Evolutionary conservation across 2,329 filamentous ascomycete species (phyloP), one percentile per base, ranked within the genome.

Genomic region (Epichloe typhina): DNA sequence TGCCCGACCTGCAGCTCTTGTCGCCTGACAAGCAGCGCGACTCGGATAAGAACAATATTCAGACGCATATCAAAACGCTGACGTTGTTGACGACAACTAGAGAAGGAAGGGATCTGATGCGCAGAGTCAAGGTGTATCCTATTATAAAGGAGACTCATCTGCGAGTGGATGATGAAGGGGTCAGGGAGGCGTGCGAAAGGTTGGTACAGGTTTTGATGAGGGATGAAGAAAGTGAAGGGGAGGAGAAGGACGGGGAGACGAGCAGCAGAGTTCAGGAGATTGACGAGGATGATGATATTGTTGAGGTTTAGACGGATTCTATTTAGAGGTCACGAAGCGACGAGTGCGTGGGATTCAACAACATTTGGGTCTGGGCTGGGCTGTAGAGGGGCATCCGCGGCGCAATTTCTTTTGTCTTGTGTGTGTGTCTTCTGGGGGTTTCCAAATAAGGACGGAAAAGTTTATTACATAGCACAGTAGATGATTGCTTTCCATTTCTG

Each of bases 21-120:
- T 85, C 89, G 0, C 86, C 89, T 0, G 89, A 96, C 62, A 97
- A 98, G 73, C 74, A 84, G 67, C 80, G 91, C 40, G 93, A 98
- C 56, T 66, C 75, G 3, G 88, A 96, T 60, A 66, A 70, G 15
- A 77, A 79, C 45, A 93, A 95, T 56, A 75, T 96, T 50, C 80
- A 85, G 62, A 93, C 87, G 3, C 90, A 97, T 64, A 69, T 98
- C 19, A 93, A 98, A 69, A 95, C 89, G 1, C 66, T 98, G 50
- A 76, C 90, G 51, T 70, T 98, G 17, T 68, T 98, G 52, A 90
- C 87, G 0, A 90, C 86, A 5, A 91, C 87, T 7, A 75, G 80
- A 6, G 74, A 83, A 58, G 88, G 84, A 2, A 77, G 91, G 53
- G 85, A 94, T 6, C 69, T 78, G 50, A 72, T 97, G 74, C 77